Conservation (phyloP, 73 alveolate species). For the Paramecium caudatum region DNA sequence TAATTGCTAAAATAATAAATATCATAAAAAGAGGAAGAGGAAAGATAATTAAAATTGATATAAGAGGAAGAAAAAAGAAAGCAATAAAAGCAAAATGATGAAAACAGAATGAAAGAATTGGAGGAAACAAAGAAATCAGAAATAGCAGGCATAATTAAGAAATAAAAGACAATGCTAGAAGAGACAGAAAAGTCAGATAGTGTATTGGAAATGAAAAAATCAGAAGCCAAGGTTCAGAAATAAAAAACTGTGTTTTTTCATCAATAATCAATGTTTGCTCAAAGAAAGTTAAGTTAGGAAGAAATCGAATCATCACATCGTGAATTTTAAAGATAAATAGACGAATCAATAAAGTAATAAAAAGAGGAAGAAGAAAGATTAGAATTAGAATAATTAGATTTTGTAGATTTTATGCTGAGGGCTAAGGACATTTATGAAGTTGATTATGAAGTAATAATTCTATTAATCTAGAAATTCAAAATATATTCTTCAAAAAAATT, state of each 20-base stretch:
- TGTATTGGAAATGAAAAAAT: not conserved
- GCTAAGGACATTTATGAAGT: not conserved
- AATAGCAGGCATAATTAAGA: not conserved
- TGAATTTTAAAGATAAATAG: not conserved
- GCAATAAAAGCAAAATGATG: constrained; percentile 2
- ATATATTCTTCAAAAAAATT: not conserved
- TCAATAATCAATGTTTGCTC: not conserved
- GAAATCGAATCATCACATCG: constrained; percentile 11
- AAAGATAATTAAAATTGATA: not conserved
- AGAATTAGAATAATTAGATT: not conserved
- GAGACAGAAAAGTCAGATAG: not conserved
- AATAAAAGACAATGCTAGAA: constrained; percentile 4
- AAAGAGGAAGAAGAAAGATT: constrained; percentile 19
- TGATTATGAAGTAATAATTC: constrained; percentile 19
- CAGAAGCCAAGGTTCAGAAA: not conserved
- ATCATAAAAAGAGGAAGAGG: not conserved
- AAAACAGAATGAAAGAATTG: not conserved
- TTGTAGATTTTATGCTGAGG: constrained; percentile 30
- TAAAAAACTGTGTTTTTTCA: not conserved
- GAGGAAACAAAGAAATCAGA: not conserved
- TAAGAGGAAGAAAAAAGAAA: too few relatives aligned
- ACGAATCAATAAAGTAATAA: not conserved
- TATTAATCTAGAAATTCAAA: constrained; percentile 22
- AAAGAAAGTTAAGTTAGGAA: constrained; percentile 9
- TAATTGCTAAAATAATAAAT: not conserved